These are phyloP conservation scores for Talaromyces sp. DNA, from an alignment of 2,329 filamentous ascomycete genomes.

Conservation along the genomic window DNA sequence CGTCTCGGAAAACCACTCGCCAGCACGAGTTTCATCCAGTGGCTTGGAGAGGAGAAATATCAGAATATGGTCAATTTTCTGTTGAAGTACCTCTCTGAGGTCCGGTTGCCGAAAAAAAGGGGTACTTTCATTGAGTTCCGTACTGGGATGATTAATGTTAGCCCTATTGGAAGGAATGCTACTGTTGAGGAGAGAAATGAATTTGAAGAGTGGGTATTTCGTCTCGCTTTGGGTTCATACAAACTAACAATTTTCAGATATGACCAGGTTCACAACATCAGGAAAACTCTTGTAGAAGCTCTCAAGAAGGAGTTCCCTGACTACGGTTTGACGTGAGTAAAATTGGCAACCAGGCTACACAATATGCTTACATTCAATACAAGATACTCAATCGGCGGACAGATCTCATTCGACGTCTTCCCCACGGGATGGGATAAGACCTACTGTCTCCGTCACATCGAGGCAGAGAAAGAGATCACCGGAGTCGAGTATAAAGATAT, in stretches of 20 bases:
- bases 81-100: conserved; percentile 59
- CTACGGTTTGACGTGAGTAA: conserved; percentile 73
- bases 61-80: conserved; percentile 59
- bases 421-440: conserved; percentile 98
- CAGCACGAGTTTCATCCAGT: conserved; percentile 83
- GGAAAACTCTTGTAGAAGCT: conserved; percentile 70
- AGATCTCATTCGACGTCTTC: conserved; percentile 98
- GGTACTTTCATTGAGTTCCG: conserved; percentile 67
- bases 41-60: conserved; percentile 79
- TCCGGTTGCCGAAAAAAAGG: conserved; percentile 61
- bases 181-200: conserved; percentile 73
- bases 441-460: conserved; percentile 86
- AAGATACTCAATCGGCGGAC: conserved; percentile 89
- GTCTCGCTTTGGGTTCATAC: not conserved
- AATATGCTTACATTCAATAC: not conserved
- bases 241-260: conserved; percentile 46
- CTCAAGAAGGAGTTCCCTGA: conserved; percentile 80
- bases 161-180: conserved; percentile 73
- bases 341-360: not conserved
- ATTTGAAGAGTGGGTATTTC: conserved; percentile 59
- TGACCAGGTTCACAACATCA: conserved; percentile 73
- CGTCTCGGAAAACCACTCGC: conserved; percentile 73
- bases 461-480: conserved; percentile 70
- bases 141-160: conserved; percentile 65
- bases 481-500: conserved; percentile 71